Evolutionary conservation across 306 rosid species (phyloP).

Genomic region (Glycine latifolia): DNA sequence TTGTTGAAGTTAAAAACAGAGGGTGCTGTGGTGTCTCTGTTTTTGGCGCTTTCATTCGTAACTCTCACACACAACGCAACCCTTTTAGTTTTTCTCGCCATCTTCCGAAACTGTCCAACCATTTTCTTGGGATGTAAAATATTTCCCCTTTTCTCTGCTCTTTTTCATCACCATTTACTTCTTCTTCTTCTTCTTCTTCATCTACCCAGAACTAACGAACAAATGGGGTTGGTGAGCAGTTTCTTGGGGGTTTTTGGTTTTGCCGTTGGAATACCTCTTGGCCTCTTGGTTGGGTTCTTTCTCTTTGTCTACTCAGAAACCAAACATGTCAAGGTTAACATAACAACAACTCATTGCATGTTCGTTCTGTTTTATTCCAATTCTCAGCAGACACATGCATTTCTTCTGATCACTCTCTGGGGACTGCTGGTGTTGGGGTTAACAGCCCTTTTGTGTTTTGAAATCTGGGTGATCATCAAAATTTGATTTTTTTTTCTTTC

Average conservation of each 20-base stretch:
- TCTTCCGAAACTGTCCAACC: conserved; percentile 32
- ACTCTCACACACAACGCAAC: background rate
- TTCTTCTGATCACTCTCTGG: conserved; percentile 11
- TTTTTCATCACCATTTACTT: background rate
- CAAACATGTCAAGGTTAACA: conserved; percentile 65
- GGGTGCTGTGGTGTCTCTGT: conserved; percentile 39
- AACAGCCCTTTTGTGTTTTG: background rate
- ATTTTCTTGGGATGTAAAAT: conserved; percentile 1
- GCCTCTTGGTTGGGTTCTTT: conserved; percentile 81
- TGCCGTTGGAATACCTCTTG: conserved; percentile 81
- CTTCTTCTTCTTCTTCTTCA: background rate
- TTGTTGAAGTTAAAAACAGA: conserved; percentile 26
- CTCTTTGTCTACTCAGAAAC: conserved; percentile 75
- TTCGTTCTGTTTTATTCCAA: background rate
- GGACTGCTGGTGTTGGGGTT: conserved; percentile 21
- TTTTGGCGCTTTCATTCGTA: conserved; percentile 57
- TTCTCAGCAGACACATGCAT: background rate
- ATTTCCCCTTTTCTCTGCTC: background rate
- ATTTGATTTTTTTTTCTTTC: conserved; percentile 28
- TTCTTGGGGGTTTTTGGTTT: conserved; percentile 77
- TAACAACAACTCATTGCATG: background rate
- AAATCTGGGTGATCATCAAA: conserved; percentile 32
- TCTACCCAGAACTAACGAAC: background rate
- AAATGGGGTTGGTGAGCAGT: conserved; percentile 76
- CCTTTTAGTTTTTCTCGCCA: conserved; percentile 22